Evolutionary conservation across 2,329 filamentous ascomycete species (phyloP).

Genomic region (Neofusicoccum parvum): DNA sequence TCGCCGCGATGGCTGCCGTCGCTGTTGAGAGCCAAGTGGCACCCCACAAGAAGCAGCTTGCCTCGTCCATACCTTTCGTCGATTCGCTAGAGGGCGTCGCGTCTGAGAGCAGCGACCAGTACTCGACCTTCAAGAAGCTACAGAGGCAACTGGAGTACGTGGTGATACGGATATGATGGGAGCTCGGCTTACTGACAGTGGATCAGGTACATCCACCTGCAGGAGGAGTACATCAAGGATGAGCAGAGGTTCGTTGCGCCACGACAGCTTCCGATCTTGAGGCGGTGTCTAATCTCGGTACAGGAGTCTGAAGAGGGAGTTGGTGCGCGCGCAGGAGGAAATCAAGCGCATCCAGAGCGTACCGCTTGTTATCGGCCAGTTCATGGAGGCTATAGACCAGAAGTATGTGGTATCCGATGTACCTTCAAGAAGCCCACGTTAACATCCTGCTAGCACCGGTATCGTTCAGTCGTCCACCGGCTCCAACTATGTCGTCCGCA

Average conservation of each 20-base stretch:
- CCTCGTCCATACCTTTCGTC: slow-evolving; percentile 82
- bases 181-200: slow-evolving; percentile 13
- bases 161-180: neutral
- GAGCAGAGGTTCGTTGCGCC: slow-evolving; percentile 73
- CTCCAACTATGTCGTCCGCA: slow-evolving; percentile 98
- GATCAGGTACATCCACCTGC: slow-evolving; percentile 84
- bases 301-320: slow-evolving; percentile 93
- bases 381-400: slow-evolving; percentile 99
- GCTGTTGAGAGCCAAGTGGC: slow-evolving; percentile 77
- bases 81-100: slow-evolving; percentile 84
- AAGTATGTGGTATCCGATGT: slow-evolving; percentile 63
- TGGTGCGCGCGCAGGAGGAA: slow-evolving; percentile 96
- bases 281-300: slow-evolving; percentile 14
- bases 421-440: slow-evolving; percentile 21
- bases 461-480: slow-evolving; percentile 98
- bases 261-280: neutral
- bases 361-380: slow-evolving; percentile 95
- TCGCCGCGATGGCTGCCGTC: slow-evolving; percentile 76
- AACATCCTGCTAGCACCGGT: slow-evolving; percentile 68
- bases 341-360: slow-evolving; percentile 99
- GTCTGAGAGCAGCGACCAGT: slow-evolving; percentile 85
- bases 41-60: slow-evolving; percentile 78
- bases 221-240: slow-evolving; percentile 99
- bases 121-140: slow-evolving; percentile 92
- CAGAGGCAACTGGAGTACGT: slow-evolving; percentile 91